Evolutionary conservation across 148 eudicot species (phyloP), one percentile per base, ranked within the genome.

Genomic region (Chenopodium quinoa): DNA sequence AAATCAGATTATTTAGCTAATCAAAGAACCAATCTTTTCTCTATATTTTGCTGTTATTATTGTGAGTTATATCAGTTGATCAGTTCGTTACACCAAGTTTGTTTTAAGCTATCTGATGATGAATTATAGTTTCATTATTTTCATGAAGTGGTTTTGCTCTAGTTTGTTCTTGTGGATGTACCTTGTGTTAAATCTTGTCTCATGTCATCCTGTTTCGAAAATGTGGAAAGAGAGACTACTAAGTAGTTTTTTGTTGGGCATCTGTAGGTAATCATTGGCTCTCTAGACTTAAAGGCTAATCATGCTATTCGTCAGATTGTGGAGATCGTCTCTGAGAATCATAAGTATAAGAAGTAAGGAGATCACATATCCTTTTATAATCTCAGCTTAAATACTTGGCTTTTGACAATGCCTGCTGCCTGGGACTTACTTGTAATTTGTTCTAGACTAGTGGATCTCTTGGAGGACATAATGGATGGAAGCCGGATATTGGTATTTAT

Each of bases 401-500:
- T 74, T 78, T 46, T 67, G 23, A 23, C 54, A 12, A 76, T 34
- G 46, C n/a, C 71, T n/a, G 14, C 11, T 83, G 34, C 68, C 58
- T 78, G 34, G 13, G 48, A 4, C 75, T 80, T 25, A 78, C 47
- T 79, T 73, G 44, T 81, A 50, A 11, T 37, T 68, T 78, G 75
- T 68, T 81, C 54, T 83, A 94, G 99, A 80, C 82, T 97, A 82
- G 98, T 97, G 86, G 93, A 94, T 87, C 81, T 97, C 86, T 90
- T 97, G 80, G 99, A 97, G 84, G 99, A 97, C 82, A 92, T 94
- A 64, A 97, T 97, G 99, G 98, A 94, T 86, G 99, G 99, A 76
- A 94, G 98, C 81, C 90, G 97, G 31, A 97, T 97, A 75, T 82
- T 97, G 87, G 93, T 97, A 85, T 97, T 97, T 84, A 91, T 94